These are phyloP conservation scores for Mycena pura DNA, from an alignment of 768 basidiomycete genomes.

Conservation along the genomic window DNA sequence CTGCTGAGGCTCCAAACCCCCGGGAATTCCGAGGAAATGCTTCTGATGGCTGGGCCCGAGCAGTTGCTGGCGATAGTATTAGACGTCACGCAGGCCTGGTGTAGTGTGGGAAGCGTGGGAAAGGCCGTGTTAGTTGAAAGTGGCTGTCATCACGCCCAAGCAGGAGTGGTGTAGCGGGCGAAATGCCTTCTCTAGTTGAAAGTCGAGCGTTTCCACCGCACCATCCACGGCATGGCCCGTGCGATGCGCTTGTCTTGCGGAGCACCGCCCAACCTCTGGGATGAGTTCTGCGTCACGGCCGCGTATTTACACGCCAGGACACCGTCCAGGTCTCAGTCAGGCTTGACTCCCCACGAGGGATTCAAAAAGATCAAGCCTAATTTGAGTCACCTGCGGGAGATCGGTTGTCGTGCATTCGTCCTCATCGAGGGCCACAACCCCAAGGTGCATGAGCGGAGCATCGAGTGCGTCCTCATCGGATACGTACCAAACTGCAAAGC, in stretches of 20 bases:
- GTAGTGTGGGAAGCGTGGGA: too few species aligned
- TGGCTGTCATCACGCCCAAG: slow-evolving; percentile 42
- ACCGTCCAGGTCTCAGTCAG: slow-evolving; percentile 21
- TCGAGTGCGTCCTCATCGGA: background rate
- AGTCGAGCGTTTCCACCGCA: slow-evolving; percentile 44
- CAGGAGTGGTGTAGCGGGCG: too few species aligned
- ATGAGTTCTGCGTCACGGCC: slow-evolving; percentile 40
- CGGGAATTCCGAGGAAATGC: too few species aligned
- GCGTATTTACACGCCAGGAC: slow-evolving; percentile 34
- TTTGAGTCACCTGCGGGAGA: slow-evolving; percentile 35
- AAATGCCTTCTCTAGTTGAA: too few species aligned
- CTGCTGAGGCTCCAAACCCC: too few species aligned
- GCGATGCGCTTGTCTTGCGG: slow-evolving; percentile 36
- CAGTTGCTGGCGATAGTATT: too few species aligned
- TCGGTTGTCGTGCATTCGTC: slow-evolving; percentile 36
- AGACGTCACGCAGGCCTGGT: too few species aligned
- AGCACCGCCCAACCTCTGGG: slow-evolving; percentile 38
- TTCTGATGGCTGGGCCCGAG: too few species aligned
- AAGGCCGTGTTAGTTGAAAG: too few species aligned
- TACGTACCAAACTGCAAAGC: slow-evolving; percentile 15
- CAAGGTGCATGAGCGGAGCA: slow-evolving; percentile 27
- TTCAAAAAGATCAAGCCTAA: slow-evolving; percentile 28
- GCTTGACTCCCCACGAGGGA: too few species aligned
- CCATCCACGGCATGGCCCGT: slow-evolving; percentile 35
- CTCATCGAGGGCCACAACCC: slow-evolving; percentile 35